Base-by-base conservation (phyloP, 352 stramenopile genomes). In the Globisporangium heterothallicum region DNA sequence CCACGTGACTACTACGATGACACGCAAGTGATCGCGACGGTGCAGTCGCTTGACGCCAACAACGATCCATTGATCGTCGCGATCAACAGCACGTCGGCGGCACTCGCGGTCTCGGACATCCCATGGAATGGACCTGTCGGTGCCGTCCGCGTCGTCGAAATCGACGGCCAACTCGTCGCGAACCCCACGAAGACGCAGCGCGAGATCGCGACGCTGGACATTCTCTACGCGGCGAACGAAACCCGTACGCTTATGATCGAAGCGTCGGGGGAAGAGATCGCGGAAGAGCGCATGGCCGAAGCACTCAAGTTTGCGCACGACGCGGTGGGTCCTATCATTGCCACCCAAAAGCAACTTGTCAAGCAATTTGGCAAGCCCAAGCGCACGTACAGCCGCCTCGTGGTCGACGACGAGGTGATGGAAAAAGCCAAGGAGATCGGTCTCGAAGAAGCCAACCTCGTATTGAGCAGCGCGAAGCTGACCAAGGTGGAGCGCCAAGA, bases 1-100 rank as follows among this genome's bases (percentile, higher is more conserved):
- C 85, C 92, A 8, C 76, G 92, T 24, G 95, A 97, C 42, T 99
- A 92, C 74, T 86, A 77, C 43, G 86, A 98, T 43, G 92, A 98
- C 64, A 98, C 96, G 45, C 97, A 99, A 70, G 64, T 99, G 43
- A 77, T 94, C 25, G 80, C 84, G 29, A 97, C 85, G 1, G 85
- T 97, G 51, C 86, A 97, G 56, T 92, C 84, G 34, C 74, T 92
- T 24, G 86, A 96, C 47, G 58, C 77, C 6, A 64, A 84, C 52
- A 91, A 94, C 53, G 88, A 97, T 56, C 77, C 85, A 27, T 74
- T 95, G 7, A 73, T 95, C 45, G 68, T 96, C n/a, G 85, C 86
- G 9, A 73, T 96, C 54, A 97, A 97, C 68, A 86, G 78, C 53
- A 79, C 88, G 25, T 96, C 86, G 4, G 88, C 85, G 13, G 88